Base-by-base conservation (phyloP, 2,329 filamentous ascomycete genomes). In the Daldinia sp. region DNA sequence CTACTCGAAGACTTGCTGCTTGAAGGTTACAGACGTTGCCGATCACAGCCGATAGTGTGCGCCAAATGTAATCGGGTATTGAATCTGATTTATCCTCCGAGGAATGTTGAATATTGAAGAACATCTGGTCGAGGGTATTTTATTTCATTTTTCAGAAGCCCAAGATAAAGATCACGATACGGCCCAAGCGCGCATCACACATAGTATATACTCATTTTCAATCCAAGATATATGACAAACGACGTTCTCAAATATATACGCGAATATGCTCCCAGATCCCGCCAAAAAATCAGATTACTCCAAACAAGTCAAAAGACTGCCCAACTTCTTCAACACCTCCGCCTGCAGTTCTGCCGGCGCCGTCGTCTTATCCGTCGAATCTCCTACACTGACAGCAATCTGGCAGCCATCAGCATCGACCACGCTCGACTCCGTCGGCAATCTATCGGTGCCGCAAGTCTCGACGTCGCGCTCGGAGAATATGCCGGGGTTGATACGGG, bases 331-430 rank as follows among this genome's bases (percentile, higher is more conserved):
- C 66, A 84, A 58, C 43, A 88, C 85, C 21, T 78, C 72, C 3
- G 73, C 77, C 77, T 89, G 86, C 70, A 78, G 73, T 1, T 77
- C 81, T 39, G 80, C 80, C 61, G 80, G 73, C 0, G 83, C 85
- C 51, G 88, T 89, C 1, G 80, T 81, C 82, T 90, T 91, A 60
- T 86, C 83, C 2, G 73, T 76, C 9, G 87, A 84, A 68, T 85
- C 78, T 0, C 85, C 89, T 3, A 90, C 83, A 64, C 87, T 90
- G 43, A 92, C 80, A 37, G 86, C 85, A 15, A 85, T 83, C 73
- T 82, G 86, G 71, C 89, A 92, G 0, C 83, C 85, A 1, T 74
- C 76, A 1, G 78, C 76, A 1, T 78, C 67, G 3, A 84, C 76
- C 0, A 91, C 85, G 2, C 77, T 77, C 0, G 75, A 75, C 78